Evolutionary conservation across 106 monocot species (phyloP), one percentile per base, ranked within the genome.

Genomic region (Acorus calamus): DNA sequence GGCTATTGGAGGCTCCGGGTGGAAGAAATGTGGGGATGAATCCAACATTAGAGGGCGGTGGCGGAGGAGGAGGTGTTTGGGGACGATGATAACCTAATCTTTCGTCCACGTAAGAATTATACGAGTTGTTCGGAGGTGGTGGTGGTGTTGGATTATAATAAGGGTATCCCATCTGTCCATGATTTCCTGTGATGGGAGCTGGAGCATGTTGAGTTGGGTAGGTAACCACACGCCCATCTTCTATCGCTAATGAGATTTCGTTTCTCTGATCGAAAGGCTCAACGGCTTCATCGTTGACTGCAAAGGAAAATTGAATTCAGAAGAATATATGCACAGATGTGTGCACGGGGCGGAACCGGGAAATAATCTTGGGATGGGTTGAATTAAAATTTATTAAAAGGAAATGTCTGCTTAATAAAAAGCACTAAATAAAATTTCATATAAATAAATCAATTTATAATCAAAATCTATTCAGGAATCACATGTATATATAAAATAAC

Each of bases 181-280:
- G 11, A 14, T 53, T 47, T 46, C 54, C 64, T 9, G 6, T 3
- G 62, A 4, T 9, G 65, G 52, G 10, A 7, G 63, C 10, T 41
- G 63, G 42, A 61, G 67, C 42, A 28, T 28, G 28, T 28, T 51
- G 52, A 3, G 47, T 50, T 14, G 86, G 89, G 54, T 70, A 80
- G 2, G 59, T 47, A 4, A 78, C 42, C 14, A 77, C 75, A 10
- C 64, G 79, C 3, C 80, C 74, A 64, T 83, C 86, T 70, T 82
- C 85, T 67, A 89, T 75, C 11, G 81, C 85, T 62, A 83, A 54
- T 47, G 61, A 70, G n/a, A 77, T 80, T 43, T 68, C 79, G 57
- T 44, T 70, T 61, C 49, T 55, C 3, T 65, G 69, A 14, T 73
- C 75, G 51, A 57, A 66, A 53, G 59, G 46, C 49, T 49, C 50